A percentile compares a stretch with the other conserved stretches of the same genome.
These are phyloP conservation scores for Termitomyces eurrhizus DNA, from an alignment of 768 basidiomycete species.

Conservation along the genomic window DNA sequence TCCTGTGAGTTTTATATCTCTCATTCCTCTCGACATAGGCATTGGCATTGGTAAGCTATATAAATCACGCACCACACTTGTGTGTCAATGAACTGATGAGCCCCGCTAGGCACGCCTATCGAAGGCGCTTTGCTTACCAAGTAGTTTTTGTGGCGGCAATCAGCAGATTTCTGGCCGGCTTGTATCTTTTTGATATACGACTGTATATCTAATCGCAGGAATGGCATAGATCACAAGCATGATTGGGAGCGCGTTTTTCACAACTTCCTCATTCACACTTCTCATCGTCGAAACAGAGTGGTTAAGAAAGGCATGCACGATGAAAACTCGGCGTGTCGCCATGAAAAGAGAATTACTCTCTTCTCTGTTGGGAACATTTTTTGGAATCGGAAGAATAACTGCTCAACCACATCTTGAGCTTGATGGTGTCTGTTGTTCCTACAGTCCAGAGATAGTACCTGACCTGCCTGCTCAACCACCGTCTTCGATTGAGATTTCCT, in stretches of 20 bases:
- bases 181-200: not conserved
- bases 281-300: not conserved
- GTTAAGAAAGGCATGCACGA: not conserved
- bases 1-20: not conserved
- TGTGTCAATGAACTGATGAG: not conserved
- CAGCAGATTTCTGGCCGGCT: slow-evolving; percentile 3
- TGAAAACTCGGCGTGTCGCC: not conserved
- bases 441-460: too few species aligned
- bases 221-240: not conserved
- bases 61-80: not conserved
- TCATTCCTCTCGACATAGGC: not conserved
- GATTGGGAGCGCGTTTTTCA: not conserved
- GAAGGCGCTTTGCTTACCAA: slow-evolving; percentile 1
- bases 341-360: not conserved
- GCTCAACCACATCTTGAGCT: too few species aligned
- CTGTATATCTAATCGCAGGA: not conserved
- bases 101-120: not conserved
- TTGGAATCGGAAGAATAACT: not conserved
- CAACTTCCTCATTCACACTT: not conserved
- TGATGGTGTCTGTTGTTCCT: too few species aligned
- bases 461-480: too few species aligned
- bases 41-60: slow-evolving; percentile 1
- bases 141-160: slow-evolving; percentile 5
- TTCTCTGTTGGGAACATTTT: too few species aligned
- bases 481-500: too few species aligned